Percentiles rank a stretch among this genome's conserved stretches.
phyloP scores from a whole-genome alignment of 2,329 filamentous ascomycete species.

The Pyrenophora graminea region DNA sequence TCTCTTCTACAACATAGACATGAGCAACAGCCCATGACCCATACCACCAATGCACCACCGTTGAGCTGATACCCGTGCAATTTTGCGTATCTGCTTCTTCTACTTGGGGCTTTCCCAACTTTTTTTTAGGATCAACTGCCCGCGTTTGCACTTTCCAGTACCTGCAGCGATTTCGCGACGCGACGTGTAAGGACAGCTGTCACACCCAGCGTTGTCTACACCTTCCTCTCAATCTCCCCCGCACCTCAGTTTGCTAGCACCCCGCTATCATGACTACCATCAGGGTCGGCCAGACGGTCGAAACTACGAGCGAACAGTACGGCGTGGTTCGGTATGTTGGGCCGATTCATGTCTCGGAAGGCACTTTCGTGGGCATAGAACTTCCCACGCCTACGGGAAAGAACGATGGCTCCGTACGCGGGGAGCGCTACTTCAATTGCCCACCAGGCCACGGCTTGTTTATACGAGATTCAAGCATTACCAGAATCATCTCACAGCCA shows the following conservation, averaged over 20 bases:
- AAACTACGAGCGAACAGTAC: conserved; percentile 76
- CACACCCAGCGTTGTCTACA: conserved; percentile 1
- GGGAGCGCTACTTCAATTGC: conserved; percentile 87
- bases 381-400: conserved; percentile 82
- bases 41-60: conserved; percentile 3
- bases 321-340: conserved; percentile 82
- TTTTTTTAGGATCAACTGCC: conserved; percentile 13
- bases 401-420: conserved; percentile 90
- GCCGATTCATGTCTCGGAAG: conserved; percentile 76
- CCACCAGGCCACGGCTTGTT: conserved; percentile 77
- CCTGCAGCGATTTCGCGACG: conserved; percentile 14
- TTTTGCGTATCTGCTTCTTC: conserved; percentile 8
- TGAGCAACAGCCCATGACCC: conserved; percentile 10
- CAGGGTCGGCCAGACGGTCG: conserved; percentile 70
- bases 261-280: conserved; percentile 30
- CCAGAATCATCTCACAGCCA: conserved; percentile 52
- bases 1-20: conserved; percentile 6
- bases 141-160: conserved; percentile 6
- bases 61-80: conserved; percentile 2
- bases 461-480: conserved; percentile 72
- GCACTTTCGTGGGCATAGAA: conserved; percentile 89
- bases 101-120: conserved; percentile 8
- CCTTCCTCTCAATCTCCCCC: neutral
- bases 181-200: conserved; percentile 13
- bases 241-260: conserved; percentile 6